Percentiles rank a stretch among this genome's conserved stretches.
Evolutionary conservation across 768 basidiomycete genomes (phyloP).

Genomic region (Termitomyces heimii): DNA sequence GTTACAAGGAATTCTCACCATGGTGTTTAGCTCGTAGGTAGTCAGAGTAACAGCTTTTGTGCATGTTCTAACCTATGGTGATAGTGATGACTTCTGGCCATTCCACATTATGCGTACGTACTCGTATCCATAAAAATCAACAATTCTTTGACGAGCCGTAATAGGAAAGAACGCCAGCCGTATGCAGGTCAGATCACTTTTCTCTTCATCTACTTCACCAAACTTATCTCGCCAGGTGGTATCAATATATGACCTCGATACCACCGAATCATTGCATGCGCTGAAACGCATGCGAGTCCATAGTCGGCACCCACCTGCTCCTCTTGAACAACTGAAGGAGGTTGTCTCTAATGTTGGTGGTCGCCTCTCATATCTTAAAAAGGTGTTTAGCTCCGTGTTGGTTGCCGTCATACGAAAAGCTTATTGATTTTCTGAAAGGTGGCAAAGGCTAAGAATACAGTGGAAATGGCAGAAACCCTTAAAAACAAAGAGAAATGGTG

Average conservation of each 20-base stretch:
- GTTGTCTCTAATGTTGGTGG: conserved; percentile 69
- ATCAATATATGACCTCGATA: conserved; percentile 64
- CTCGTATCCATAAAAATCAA: conserved; percentile 8
- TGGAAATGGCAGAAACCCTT: conserved; percentile 55
- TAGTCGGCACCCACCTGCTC: conserved; percentile 23
- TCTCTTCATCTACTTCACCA: not conserved
- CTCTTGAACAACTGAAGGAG: conserved; percentile 31
- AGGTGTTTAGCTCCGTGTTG: conserved; percentile 24
- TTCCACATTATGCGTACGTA: conserved; percentile 59
- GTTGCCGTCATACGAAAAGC: not conserved
- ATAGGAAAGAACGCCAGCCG: conserved; percentile 64
- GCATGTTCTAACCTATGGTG: conserved; percentile 6
- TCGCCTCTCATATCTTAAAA: conserved; percentile 70
- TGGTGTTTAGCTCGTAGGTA: conserved; percentile 71
- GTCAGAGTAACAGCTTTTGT: not conserved
- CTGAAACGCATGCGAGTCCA: conserved; percentile 44
- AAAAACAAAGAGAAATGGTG: conserved; percentile 73
- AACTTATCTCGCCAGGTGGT: conserved; percentile 38
- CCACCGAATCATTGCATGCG: conserved; percentile 53
- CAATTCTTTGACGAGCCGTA: conserved; percentile 3
- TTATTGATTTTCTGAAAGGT: conserved; percentile 25
- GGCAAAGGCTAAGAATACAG: conserved; percentile 55
- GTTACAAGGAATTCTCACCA: conserved; percentile 58
- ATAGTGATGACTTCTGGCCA: conserved; percentile 82
- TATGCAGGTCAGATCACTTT: conserved; percentile 50